Percentiles rank a stretch among this genome's conserved stretches.
Evolutionary conservation across 805 yeast genomes (phyloP).

Genomic region (Candida xiaguanensis): DNA sequence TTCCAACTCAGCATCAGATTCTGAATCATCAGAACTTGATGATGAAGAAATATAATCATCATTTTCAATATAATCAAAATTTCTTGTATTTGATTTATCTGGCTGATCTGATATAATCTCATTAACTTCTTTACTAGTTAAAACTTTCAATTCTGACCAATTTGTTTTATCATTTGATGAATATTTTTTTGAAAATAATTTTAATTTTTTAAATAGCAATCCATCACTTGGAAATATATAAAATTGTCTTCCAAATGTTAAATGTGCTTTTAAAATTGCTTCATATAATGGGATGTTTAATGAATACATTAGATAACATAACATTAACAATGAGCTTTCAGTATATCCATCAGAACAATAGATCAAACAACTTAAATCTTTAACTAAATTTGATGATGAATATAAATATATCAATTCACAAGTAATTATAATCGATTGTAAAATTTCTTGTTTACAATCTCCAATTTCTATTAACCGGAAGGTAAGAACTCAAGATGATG

Average conservation of each 20-base stretch:
- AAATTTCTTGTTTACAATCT: conserved; percentile 63
- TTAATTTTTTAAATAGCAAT: conserved; percentile 58
- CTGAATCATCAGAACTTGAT: not conserved
- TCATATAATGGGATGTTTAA: conserved; percentile 58
- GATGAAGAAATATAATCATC: conserved; percentile 6
- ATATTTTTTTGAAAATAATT: conserved; percentile 52
- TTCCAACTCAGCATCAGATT: not conserved
- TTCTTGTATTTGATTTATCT: conserved; percentile 10
- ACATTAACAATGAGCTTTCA: conserved; percentile 73
- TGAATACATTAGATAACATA: conserved; percentile 69
- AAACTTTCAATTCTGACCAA: conserved; percentile 30
- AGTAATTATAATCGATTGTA: conserved; percentile 61
- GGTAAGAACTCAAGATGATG: conserved; percentile 66
- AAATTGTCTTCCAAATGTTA: conserved; percentile 68
- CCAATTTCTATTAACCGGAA: conserved; percentile 77
- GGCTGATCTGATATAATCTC: conserved; percentile 25
- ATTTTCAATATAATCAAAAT: conserved; percentile 26
- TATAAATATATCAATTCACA: conserved; percentile 60
- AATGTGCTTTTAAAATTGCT: conserved; percentile 64
- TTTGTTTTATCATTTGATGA: conserved; percentile 45
- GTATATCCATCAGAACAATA: conserved; percentile 92
- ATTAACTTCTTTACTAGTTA: conserved; percentile 29
- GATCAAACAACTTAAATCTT: conserved; percentile 46
- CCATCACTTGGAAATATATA: conserved; percentile 80
- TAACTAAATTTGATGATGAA: conserved; percentile 27